Percentiles rank a stretch among this genome's conserved stretches.
Conservation (phyloP, 2,329 filamentous ascomycete genomes). For the Amphichorda felina region DNA sequence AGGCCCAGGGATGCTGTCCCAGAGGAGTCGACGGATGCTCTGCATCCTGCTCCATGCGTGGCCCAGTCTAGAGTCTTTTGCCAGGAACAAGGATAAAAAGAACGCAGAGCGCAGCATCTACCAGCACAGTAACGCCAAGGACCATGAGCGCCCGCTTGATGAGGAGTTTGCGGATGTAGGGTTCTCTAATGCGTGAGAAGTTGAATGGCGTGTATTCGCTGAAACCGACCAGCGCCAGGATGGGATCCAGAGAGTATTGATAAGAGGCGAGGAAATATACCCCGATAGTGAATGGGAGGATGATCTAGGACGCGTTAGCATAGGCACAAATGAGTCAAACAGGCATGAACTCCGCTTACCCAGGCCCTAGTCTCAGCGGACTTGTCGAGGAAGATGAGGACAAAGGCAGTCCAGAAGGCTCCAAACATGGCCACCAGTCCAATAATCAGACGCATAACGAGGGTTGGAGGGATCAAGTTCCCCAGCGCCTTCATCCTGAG, state of each 20-base stretch:
- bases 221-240: conserved; percentile 77
- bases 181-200: conserved; percentile 79
- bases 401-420: conserved; percentile 87
- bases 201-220: conserved; percentile 96
- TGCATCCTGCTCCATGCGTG: too few species aligned
- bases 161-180: conserved; percentile 79
- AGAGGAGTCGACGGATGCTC: not conserved
- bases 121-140: conserved; percentile 58
- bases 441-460: conserved; percentile 74
- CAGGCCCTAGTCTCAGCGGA: conserved; percentile 65
- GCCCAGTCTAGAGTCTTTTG: conserved; percentile 60
- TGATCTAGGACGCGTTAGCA: conserved; percentile 31
- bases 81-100: conserved; percentile 94
- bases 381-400: conserved; percentile 82
- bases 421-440: conserved; percentile 77
- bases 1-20: too few species aligned
- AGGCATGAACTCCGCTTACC: conserved; percentile 43
- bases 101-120: conserved; percentile 73
- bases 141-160: conserved; percentile 76
- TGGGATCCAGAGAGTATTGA: conserved; percentile 88
- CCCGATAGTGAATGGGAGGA: conserved; percentile 84
- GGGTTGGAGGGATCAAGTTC: conserved; percentile 84
- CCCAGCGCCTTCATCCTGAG: conserved; percentile 89
- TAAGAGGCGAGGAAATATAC: conserved; percentile 84
- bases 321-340: not conserved